A percentile compares a stretch with the other conserved stretches of the same genome.
These are phyloP conservation scores for Fusarium abutilonis DNA, from an alignment of 2,329 filamentous ascomycete species.

Conservation along the genomic window DNA sequence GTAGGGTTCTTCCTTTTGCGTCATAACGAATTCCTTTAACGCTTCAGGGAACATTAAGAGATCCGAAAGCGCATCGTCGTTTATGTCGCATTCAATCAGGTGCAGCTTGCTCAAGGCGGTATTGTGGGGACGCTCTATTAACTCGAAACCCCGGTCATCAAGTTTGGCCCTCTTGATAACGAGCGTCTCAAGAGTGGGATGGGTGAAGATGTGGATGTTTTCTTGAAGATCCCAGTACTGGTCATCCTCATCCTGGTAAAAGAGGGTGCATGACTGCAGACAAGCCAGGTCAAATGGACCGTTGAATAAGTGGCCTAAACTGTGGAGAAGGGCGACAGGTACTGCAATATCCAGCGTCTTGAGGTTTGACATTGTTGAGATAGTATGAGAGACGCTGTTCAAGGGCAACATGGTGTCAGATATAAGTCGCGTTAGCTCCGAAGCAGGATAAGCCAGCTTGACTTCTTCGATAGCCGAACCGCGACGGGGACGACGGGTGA, in stretches of 20 bases:
- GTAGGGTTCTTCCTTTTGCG: conserved; percentile 52
- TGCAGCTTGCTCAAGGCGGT: conserved; percentile 57
- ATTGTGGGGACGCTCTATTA: conserved; percentile 58
- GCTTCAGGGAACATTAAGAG: conserved; percentile 56
- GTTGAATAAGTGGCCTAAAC: conserved; percentile 61
- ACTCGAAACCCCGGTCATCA: conserved; percentile 59
- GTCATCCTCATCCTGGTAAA: conserved; percentile 57
- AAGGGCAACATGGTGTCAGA: conserved; percentile 52
- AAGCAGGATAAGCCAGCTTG: conserved; percentile 57
- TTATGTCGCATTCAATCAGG: conserved; percentile 62
- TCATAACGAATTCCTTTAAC: conserved; percentile 59
- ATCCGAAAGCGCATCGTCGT: conserved; percentile 53
- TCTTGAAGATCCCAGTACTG: conserved; percentile 62
- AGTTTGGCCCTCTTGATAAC: conserved; percentile 57
- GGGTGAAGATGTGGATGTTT: conserved; percentile 62
- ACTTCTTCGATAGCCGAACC: conserved; percentile 59
- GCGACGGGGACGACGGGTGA: conserved; percentile 56
- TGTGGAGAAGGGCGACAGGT: conserved; percentile 55
- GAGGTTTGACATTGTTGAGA: conserved; percentile 61
- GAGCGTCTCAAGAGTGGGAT: conserved; percentile 59
- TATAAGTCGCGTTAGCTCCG: conserved; percentile 55
- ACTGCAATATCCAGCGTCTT: conserved; percentile 59
- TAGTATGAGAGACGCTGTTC: conserved; percentile 58
- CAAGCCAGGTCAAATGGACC: conserved; percentile 61
- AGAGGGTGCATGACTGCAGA: conserved; percentile 58